Base-by-base conservation (phyloP, 371 early-diverging fungal species). In the Mortierella sp. region DNA sequence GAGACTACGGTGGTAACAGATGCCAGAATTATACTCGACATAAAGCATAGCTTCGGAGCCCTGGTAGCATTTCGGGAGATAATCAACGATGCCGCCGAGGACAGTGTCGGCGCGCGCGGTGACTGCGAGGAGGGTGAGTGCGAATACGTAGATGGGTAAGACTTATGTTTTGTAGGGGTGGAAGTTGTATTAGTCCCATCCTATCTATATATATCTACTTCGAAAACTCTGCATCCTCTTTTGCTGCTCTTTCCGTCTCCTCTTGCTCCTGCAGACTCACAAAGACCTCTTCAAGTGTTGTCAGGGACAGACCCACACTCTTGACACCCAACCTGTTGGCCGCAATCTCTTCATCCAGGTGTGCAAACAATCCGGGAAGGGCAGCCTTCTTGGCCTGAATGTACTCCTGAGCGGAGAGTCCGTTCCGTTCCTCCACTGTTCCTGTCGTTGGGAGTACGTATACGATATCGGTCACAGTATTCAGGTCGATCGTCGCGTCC, bases 221-320 rank as follows among this genome's bases (percentile, higher is more conserved):
- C 21, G 23, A 9, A 26, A 47, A 30, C 14, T 49, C 50, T 6
- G 26, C 57, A 34, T 55, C 68, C 32, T 64, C 64, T 32, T 56
- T 59, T n/a, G 62, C 66, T n/a, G 57, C 23, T 26, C 37, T 43
- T 19, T 65, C 67, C 1, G 65, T 61, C 41, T 70, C 69, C 21
- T 70, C 70, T 28, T 79, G 60, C 43, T 78, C 75, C 19, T 81
- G 70, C 4, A 87, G 64, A 51, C 64, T 70, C 34, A 84, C 62
- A 61, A 84, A 85, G 46, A 86, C 84, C 58, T 87, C 87, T 62
- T 89, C 87, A 32, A 90, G 64, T 0, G 89, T 87, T 12, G 91
- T 87, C 67, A 90, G 37, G 54, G 80, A 64, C 48, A 86, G 60
- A 66, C 84, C 79, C 60, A 75, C 68, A 66, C 82, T 78, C 34